These are phyloP conservation scores for Paraglomus occultum DNA, from an alignment of 192 early-diverging fungal genomes.

Conservation along the genomic window DNA sequence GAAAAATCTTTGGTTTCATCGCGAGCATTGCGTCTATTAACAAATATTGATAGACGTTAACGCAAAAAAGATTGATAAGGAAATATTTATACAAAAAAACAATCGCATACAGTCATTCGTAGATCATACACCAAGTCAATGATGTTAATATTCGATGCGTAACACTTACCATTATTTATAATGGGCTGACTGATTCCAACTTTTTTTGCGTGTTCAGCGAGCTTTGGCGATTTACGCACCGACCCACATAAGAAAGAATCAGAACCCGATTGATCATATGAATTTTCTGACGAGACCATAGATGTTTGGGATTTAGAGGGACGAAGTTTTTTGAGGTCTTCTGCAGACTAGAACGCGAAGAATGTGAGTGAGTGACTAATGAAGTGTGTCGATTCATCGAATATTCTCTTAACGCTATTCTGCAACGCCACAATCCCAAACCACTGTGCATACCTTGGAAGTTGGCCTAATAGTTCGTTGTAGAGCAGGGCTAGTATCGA, in stretches of 20 bases:
- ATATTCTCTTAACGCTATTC: no score
- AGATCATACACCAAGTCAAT: background rate
- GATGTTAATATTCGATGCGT: background rate
- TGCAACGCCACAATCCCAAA: no score
- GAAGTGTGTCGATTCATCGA: no score
- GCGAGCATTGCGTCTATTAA: slow-evolving; percentile 49
- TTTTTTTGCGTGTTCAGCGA: slow-evolving; percentile 43
- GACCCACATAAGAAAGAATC: slow-evolving; percentile 31
- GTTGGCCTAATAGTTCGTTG: no score
- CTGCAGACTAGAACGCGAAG: no score
- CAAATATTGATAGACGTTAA: background rate
- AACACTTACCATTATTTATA: slow-evolving; percentile 34
- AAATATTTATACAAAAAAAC: no score
- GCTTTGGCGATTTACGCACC: slow-evolving; percentile 38
- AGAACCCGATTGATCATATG: background rate
- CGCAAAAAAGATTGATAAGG: background rate
- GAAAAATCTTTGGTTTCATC: slow-evolving; percentile 45
- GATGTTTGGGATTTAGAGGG: no score
- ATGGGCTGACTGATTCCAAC: slow-evolving; percentile 44
- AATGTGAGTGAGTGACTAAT: no score
- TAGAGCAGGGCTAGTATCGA: no score
- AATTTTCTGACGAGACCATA: no score
- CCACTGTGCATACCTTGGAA: no score
- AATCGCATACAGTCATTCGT: background rate
- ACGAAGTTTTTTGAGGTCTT: no score